Conservation (phyloP, 108 stramenopile species). For the Fistulifera pelliculosa region DNA sequence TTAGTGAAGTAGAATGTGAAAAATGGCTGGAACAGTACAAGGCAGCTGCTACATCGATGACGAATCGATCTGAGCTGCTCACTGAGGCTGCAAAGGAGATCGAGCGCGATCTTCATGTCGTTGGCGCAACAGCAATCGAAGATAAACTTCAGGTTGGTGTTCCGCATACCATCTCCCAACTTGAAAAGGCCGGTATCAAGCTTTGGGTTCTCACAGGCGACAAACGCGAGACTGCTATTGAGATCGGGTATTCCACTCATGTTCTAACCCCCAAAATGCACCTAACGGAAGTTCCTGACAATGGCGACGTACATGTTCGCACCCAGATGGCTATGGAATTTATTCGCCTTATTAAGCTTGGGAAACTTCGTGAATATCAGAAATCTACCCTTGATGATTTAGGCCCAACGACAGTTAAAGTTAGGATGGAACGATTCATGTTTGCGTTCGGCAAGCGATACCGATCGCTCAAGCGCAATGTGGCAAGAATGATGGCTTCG, state of each 20-base stretch:
- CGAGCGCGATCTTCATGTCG: slow-evolving; percentile 79
- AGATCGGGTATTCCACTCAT: slow-evolving; percentile 91
- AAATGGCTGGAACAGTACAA: slow-evolving; percentile 69
- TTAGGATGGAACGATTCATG: neutral
- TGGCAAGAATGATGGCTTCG: neutral
- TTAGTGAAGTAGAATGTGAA: slow-evolving; percentile 68
- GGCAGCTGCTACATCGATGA: slow-evolving; percentile 70
- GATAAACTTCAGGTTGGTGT: slow-evolving; percentile 96
- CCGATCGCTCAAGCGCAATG: slow-evolving; percentile 2
- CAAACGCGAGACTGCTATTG: slow-evolving; percentile 96
- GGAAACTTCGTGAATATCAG: slow-evolving; percentile 69
- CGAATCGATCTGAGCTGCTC: slow-evolving; percentile 62
- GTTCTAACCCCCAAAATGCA: slow-evolving; percentile 90
- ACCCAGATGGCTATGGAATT: slow-evolving; percentile 78
- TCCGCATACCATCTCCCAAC: slow-evolving; percentile 84
- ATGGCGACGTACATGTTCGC: slow-evolving; percentile 39
- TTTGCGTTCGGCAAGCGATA: slow-evolving; percentile 20
- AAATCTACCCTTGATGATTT: slow-evolving; percentile 33
- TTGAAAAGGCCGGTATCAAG: slow-evolving; percentile 89
- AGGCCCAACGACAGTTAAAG: neutral
- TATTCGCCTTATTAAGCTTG: slow-evolving; percentile 72
- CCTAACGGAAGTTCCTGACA: slow-evolving; percentile 79
- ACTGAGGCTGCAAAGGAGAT: slow-evolving; percentile 65
- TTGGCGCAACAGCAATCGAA: slow-evolving; percentile 96
- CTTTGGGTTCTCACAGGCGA: slow-evolving; percentile 98